Evolutionary conservation across 768 basidiomycete genomes (phyloP).

Genomic region (Mycena olivaceomarginata): DNA sequence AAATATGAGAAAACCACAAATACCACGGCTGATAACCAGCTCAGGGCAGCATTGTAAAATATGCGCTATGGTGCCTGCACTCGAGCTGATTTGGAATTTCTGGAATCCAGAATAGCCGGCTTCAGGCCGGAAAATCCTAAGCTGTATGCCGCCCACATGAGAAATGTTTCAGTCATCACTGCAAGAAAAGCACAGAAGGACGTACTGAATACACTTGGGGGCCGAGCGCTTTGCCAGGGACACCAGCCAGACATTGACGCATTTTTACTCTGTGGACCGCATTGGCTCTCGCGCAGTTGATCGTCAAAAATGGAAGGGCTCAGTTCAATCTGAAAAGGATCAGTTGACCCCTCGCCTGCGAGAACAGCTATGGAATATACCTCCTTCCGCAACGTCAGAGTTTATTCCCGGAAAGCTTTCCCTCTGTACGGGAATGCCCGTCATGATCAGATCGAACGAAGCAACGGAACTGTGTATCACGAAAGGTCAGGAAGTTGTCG

Average conservation of each 20-base stretch:
- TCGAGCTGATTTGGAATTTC: slow-evolving; percentile 57
- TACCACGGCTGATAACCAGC: slow-evolving; percentile 35
- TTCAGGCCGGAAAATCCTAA: slow-evolving; percentile 19
- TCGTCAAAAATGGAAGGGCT: not conserved
- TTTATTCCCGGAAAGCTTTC: not conserved
- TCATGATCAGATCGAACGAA: not conserved
- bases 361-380: not conserved
- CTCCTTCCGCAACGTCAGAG: not conserved
- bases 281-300: slow-evolving; percentile 30
- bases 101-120: slow-evolving; percentile 50
- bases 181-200: slow-evolving; percentile 59
- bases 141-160: slow-evolving; percentile 45
- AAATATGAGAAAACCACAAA: slow-evolving; percentile 55
- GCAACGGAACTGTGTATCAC: slow-evolving; percentile 13
- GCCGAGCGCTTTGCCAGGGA: slow-evolving; percentile 57
- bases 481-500: slow-evolving; percentile 4
- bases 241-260: slow-evolving; percentile 42
- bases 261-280: slow-evolving; percentile 38
- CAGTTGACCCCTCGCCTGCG: not conserved
- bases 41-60: slow-evolving; percentile 57
- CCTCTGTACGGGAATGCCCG: not conserved
- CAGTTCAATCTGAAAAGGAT: not conserved
- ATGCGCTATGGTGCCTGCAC: slow-evolving; percentile 64
- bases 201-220: slow-evolving; percentile 57
- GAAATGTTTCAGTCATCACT: slow-evolving; percentile 62